Conservation (phyloP, 75 land plant species). For the Selaginella moellendorffii region DNA sequence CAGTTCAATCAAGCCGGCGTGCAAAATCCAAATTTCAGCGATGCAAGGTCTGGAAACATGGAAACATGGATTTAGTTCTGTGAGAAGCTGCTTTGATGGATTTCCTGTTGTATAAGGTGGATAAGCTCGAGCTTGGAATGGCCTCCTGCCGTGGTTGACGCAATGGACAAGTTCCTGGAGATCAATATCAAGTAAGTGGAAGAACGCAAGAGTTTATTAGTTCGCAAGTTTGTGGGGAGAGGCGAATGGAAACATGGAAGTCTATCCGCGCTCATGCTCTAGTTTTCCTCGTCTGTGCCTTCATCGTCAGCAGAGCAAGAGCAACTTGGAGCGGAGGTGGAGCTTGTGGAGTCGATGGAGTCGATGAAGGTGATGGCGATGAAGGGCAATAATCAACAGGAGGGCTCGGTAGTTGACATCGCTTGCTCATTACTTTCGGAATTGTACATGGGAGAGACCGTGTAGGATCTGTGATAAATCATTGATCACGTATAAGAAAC, state of each 20-base stretch:
- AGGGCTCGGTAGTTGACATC: too few relatives aligned
- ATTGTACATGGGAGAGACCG: too few relatives aligned
- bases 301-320: not conserved
- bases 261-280: not conserved
- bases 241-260: not conserved
- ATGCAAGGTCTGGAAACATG: conserved; percentile 12
- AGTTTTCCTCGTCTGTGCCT: not conserved
- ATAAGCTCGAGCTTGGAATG: conserved; percentile 19
- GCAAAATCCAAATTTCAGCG: conserved; percentile 15
- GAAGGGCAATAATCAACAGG: too few relatives aligned
- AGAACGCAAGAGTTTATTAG: not conserved
- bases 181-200: conserved; percentile 1
- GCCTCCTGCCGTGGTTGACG: conserved; percentile 28
- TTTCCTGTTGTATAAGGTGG: conserved; percentile 24
- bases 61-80: not conserved
- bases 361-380: not conserved
- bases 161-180: conserved; percentile 26
- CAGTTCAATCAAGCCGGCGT: conserved; percentile 23
- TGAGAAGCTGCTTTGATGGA: not conserved
- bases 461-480: too few relatives aligned
- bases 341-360: not conserved
- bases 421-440: too few relatives aligned
- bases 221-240: not conserved
- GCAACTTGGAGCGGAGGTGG: not conserved
- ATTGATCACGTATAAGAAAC: too few relatives aligned